Evolutionary conservation across 2,329 filamentous ascomycete species (phyloP).

Genomic region (Furcasterigmium sp.): DNA sequence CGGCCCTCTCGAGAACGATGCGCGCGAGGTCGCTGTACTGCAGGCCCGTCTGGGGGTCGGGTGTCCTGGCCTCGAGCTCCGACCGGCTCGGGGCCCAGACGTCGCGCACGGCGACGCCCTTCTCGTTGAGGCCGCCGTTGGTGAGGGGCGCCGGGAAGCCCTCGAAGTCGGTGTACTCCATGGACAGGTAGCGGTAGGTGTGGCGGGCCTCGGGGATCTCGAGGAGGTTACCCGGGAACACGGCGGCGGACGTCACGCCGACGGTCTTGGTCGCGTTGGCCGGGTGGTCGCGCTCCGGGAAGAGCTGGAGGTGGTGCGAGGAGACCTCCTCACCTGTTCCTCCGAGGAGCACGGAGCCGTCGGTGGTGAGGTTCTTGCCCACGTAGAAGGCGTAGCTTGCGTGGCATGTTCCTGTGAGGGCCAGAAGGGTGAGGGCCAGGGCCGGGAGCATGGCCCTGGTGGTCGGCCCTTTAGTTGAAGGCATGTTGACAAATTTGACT

Average conservation of each 20-base stretch:
- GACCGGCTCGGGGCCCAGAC: conserved; percentile 33
- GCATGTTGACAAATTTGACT: no score
- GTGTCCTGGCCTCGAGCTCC: conserved; percentile 32
- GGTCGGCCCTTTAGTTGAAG: no score
- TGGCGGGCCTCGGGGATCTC: conserved; percentile 18
- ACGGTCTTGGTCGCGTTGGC: conserved; percentile 34
- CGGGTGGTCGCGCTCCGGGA: conserved; percentile 31
- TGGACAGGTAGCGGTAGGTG: conserved; percentile 19
- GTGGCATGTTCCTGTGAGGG: no score
- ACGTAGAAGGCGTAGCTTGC: conserved; percentile 44
- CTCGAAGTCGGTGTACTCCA: conserved; percentile 30
- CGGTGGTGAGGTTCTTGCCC: conserved; percentile 36
- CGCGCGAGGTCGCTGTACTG: conserved; percentile 35
- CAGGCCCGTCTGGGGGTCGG: conserved; percentile 30
- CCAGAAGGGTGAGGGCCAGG: no score
- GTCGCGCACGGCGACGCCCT: conserved; percentile 32
- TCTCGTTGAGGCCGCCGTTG: conserved; percentile 36
- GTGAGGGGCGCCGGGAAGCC: conserved; percentile 36
- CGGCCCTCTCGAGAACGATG: conserved; percentile 31
- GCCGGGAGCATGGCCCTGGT: no score
- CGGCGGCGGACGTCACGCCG: conserved; percentile 32
- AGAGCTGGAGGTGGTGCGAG: conserved; percentile 40
- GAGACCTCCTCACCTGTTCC: conserved; percentile 43
- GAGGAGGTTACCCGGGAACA: conserved; percentile 22
- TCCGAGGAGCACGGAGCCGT: conserved; percentile 35